Percentiles rank a stretch among this genome's conserved stretches.
Evolutionary conservation across 1,139 yeast genomes (phyloP).

Genomic region (Debaryomycetaceae sp.): DNA sequence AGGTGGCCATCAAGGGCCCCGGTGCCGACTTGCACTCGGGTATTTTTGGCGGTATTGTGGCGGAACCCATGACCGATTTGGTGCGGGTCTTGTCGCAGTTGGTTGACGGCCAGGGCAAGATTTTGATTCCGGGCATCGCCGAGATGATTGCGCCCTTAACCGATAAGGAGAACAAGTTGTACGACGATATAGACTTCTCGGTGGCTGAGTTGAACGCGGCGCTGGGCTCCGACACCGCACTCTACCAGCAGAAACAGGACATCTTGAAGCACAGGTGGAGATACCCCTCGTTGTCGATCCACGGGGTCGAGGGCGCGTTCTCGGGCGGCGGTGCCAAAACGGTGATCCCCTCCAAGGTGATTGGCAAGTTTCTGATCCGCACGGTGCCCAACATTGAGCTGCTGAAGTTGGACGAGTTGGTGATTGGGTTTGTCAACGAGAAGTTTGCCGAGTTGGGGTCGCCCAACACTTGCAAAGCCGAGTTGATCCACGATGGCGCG

Average conservation of each 20-base stretch:
- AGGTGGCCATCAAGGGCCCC: constrained; percentile 78
- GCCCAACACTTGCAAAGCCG: constrained; percentile 68
- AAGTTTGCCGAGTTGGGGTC: constrained; percentile 66
- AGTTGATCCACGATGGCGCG: constrained; percentile 87
- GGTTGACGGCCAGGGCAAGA: constrained; percentile 78
- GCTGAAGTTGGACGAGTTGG: constrained; percentile 71
- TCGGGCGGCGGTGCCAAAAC: constrained; percentile 95
- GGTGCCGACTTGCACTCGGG: constrained; percentile 98
- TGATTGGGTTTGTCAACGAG: constrained; percentile 62
- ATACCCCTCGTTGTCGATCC: constrained; percentile 90
- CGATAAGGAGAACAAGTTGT: constrained; percentile 68
- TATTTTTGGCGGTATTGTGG: constrained; percentile 93
- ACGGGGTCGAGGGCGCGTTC: constrained; percentile 98
- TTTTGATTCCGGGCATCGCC: constrained; percentile 78
- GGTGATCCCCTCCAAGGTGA: constrained; percentile 91
- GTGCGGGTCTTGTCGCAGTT: constrained; percentile 69
- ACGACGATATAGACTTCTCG: constrained; percentile 82
- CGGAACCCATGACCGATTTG: constrained; percentile 97
- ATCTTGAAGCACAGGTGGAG: constrained; percentile 98
- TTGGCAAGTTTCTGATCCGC: constrained; percentile 93
- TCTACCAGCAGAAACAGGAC: constrained; percentile 72
- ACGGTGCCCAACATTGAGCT: constrained; percentile 94
- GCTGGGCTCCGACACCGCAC: constrained; percentile 78
- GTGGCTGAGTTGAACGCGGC: constrained; percentile 84
- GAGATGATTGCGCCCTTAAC: constrained; percentile 97